Base-by-base conservation (phyloP, 176 grass and related monocot genomes). In the Puccinellia tenuiflora region DNA sequence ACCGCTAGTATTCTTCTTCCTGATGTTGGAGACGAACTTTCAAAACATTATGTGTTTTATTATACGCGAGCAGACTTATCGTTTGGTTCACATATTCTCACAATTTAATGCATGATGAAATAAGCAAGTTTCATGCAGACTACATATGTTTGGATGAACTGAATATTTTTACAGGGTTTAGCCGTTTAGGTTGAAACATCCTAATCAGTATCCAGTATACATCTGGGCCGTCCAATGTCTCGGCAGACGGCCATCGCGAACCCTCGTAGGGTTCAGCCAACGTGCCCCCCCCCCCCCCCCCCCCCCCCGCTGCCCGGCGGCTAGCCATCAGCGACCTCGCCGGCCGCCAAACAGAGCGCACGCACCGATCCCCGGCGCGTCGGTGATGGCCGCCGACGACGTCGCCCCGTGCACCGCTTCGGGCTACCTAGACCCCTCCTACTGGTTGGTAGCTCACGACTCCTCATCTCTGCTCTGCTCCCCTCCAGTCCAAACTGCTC, bases 341-440 rank as follows among this genome's bases (percentile, higher is more conserved):
- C 37, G 54, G 76, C 76, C 54, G 76, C 76, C 76, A 59, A 45
- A 24, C 30, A 46, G 42, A 68, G 37, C 76, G n/a, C 22, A 11
- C 76, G 7, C 24, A 5, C 59, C 11, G 65, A 70, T 8, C 48
- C 0, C 22, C 10, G 17, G 24, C 21, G 53, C 80, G 34, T 1
- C 33, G 35, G 64, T 46, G 65, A 79, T 78, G 79, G 45, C 73
- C n/a, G n/a, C n/a, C 16, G 87, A 81, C 60, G 88, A 84, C 35
- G 84, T 85, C 34, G 81, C 84, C 28, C 89, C 94, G 8, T 66
- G 53, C 73, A 81, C 67, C 7, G 85, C 84, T 56, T 84, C 85
- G 42, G 86, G 53, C 26, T 93, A 93, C 79, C 86, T 91, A 21
- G 81, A 93, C 39, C 91, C 91, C 18, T 66, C 80, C 10, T 93